Base-by-base conservation (phyloP, 495 filamentous ascomycete genomes). In the Penicillium salamii region DNA sequence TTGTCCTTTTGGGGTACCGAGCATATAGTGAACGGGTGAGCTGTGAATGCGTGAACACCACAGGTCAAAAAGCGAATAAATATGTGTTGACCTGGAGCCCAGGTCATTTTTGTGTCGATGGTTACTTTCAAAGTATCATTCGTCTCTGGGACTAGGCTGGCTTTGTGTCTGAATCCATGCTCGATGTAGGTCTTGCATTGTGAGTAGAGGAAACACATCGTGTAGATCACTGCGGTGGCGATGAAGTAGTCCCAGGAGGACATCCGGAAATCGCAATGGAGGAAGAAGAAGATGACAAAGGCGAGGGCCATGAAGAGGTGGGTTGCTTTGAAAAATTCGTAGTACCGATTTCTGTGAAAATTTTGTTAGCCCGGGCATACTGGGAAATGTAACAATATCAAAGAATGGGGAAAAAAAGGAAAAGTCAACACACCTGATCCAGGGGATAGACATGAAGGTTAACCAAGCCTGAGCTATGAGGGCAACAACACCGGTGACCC, bases 291-390 rank as follows among this genome's bases (percentile, higher is more conserved):
- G 13, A 83, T 45, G 4, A 78, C 62, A 48, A 81, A 84, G 2
- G 81, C 45, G n/a, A 75, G 39, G 0, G 74, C 75, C 37, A 74
- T 76, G 37, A 79, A 34, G 40, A 74, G 72, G 49, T 84, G 81
- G 0, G 74, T 74, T 7, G 63, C 61, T 55, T 83, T 83, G 71
- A 84, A 83, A 56, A 81, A 78, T 53, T 83, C 80, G 58, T 83
- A 84, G 58, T 66, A 76, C 0, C 70, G 77, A 42, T 78, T 78
- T 18, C 78, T 78, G 29, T 33, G 45, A 7, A 15, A 35, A 32
- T 24, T 11, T 8, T 8, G 3, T 37, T 20, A 37, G 35, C n/a
- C 29, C 14, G 20, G 23, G 8, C 23, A 26, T 26, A 26, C 23
- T n/a, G n/a, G n/a, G n/a, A 26, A 3, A 26, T 26, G 23, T 8